Evolutionary conservation across 176 grass and related monocot genomes (phyloP).

Genomic region (Bolboschoenus planiculmis): DNA sequence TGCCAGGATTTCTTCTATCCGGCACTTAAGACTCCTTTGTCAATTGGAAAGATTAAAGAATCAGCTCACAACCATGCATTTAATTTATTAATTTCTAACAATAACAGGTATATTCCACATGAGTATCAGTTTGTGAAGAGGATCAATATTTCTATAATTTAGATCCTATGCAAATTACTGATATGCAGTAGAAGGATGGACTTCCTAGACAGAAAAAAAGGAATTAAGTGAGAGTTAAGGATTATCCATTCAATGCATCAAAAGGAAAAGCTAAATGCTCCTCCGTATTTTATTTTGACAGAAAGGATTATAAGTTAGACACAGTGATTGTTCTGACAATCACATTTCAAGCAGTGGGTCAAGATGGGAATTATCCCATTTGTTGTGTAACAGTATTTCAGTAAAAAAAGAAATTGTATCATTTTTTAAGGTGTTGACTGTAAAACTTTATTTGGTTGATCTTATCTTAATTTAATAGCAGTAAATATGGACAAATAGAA

Average conservation of each 20-base stretch:
- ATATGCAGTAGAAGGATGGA: background rate
- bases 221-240: background rate
- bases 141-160: background rate
- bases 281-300: background rate
- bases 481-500: background rate
- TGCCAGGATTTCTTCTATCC: background rate
- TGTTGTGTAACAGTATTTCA: background rate
- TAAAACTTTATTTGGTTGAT: background rate
- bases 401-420: background rate
- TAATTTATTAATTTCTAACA: background rate
- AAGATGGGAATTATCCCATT: background rate
- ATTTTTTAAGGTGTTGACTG: background rate
- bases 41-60: background rate
- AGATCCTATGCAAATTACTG: background rate
- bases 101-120: background rate
- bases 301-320: background rate
- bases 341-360: background rate
- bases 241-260: background rate
- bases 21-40: background rate
- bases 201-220: background rate
- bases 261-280: background rate
- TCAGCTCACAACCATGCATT: background rate
- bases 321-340: background rate
- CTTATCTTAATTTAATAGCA: background rate
- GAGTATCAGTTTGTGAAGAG: background rate